Base-by-base conservation (phyloP, 2,329 filamentous ascomycete species). In the Ophiostoma sp. region DNA sequence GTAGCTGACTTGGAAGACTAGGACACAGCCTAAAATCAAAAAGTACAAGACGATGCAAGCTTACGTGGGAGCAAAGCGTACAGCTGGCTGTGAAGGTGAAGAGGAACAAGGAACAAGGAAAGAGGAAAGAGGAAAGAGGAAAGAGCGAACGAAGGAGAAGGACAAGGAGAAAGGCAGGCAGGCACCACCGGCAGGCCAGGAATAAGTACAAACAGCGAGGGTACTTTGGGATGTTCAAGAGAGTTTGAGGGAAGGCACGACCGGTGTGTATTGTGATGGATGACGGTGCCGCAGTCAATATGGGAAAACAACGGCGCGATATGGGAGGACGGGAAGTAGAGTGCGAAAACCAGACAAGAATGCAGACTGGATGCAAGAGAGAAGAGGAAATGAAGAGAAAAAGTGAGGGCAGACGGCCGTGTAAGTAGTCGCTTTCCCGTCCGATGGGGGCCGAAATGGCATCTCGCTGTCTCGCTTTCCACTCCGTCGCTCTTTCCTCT, bases 371-470 rank as follows among this genome's bases (percentile, higher is more conserved):
- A 14, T 36, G 55, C 27, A 55, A 16, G 11, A 38, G 55, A 16
- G 55, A 60, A 27, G 38, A n/a, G 16, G 45, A 18, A 38, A 38
- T 38, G 27, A 38, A 18, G 9, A 38, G 8, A 58, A 3, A 58
- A 58, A 58, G 52, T 12, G 52, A 60, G 27, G 27, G 27, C 55
- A 60, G 55, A 16, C 44, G 27, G 27, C 12, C 44, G 41, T 52
- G 5, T 27, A 49, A 49, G 18, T 52, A 65, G 64, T 36, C n/a
- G 12, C 18, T 65, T 45, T 45, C n/a, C 8, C 16, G 12, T 18
- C 44, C 18, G 40, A 41, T 65, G 64, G 64, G 64, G 64, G 64
- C 64, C 64, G 41, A 65, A 40, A 65, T 49, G 47, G 55, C 55
- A 60, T 60, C 55, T 60, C 14, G 27, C 55, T 38, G 16, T n/a